Evolutionary conservation across 1,284 basidiomycete species (phyloP), one percentile per base, ranked within the genome.

Genomic region (Cryptococcus maquisensis): DNA sequence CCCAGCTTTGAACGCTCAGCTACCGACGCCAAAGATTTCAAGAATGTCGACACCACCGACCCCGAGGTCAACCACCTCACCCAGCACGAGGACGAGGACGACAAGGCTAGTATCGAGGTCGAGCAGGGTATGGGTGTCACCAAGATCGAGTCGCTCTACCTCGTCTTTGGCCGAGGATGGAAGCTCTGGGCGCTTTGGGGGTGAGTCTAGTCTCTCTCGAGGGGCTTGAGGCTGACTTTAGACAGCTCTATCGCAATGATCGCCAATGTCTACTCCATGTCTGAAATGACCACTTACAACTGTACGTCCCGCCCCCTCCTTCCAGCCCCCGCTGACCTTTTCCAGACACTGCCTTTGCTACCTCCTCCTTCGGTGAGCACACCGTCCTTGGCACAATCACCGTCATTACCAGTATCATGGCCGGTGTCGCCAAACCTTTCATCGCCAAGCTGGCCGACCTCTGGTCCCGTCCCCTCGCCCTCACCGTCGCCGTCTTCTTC

Each of bases 391-490:
- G 68, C 26, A 69, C 70, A 7, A 73, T 74, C 56, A 52, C 56
- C 9, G 68, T 71, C 35, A 64, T 73, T 57, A 72, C 61, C 49
- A 52, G 60, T 46, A 68, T 76, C 54, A 68, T 73, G 44, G 59
- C 65, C 6, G 70, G 68, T 43, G 69, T 73, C 3, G 63, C 65
- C 23, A 63, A 70, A 38, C 73, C 72, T 47, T 67, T 74, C 66
- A 60, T 76, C 56, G 65, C 68, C 53, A 68, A 70, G 59, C 55
- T 71, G 28, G 63, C 67, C 49, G 70, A 72, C 49, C 49, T 72
- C 10, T 55, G 52, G 42, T 65, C 63, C n/a, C 61, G 70, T 24
- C 68, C 70, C 6, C 26, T 43, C 3, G 67, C 65, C 12, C 50
- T 70, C 8, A 24, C 59, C 12, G 37, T 65, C 42, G 52, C 65